phyloP scores from a whole-genome alignment of 176 grass and related monocot genomes.

The Juncus inflexus region DNA sequence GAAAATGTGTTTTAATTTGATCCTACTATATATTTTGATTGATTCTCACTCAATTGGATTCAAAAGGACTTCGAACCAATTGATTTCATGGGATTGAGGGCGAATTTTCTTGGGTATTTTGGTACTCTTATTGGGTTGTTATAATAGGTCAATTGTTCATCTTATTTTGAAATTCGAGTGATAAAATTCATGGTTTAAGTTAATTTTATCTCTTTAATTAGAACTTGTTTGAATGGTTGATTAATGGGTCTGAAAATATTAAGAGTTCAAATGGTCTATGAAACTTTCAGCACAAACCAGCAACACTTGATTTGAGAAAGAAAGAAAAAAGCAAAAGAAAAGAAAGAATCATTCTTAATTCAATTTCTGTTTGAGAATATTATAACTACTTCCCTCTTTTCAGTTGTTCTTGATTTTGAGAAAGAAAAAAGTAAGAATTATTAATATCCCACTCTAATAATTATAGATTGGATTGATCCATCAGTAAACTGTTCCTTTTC shows the following conservation, averaged over 20 bases:
- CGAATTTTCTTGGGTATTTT: background rate
- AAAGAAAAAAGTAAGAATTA: slow-evolving; percentile 2
- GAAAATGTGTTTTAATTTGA: background rate
- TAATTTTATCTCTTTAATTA: no score
- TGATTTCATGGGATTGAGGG: background rate
- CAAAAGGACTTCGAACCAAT: background rate
- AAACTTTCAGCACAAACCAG: background rate
- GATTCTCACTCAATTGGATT: background rate
- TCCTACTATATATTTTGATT: background rate
- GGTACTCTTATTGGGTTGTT: background rate
- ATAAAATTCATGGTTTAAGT: no score
- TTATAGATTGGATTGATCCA: no score
- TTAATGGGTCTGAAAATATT: no score
- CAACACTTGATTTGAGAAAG: slow-evolving; percentile 18
- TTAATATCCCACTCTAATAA: no score
- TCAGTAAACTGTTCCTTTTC: no score
- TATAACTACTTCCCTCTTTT: no score
- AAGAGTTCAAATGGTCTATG: no score
- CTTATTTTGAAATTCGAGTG: no score
- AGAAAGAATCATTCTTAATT: no score
- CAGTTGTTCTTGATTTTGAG: background rate
- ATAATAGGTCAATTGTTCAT: background rate
- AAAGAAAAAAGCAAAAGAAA: slow-evolving; percentile 18
- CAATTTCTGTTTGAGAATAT: no score
- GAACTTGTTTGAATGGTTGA: no score